A percentile compares a stretch with the other conserved stretches of the same genome.
Evolutionary conservation across 2,329 filamentous ascomycete genomes (phyloP).

Genomic region (Ophiostoma triangulosporum): DNA sequence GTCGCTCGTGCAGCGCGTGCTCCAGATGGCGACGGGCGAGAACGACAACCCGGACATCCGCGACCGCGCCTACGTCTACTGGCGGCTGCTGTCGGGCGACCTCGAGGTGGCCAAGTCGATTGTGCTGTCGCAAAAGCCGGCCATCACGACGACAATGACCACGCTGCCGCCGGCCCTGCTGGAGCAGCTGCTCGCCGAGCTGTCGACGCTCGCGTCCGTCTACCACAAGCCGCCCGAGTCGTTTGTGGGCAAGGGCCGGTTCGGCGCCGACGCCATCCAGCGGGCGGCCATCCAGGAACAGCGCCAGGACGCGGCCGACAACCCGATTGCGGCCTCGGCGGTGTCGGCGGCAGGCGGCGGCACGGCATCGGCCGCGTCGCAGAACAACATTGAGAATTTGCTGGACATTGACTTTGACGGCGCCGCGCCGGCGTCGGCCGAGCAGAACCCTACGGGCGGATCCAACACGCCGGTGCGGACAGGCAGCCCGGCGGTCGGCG

Average conservation of each 20-base stretch:
- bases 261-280: slow-evolving; percentile 87
- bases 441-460: slow-evolving; percentile 28
- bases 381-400: slow-evolving; percentile 83
- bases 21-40: slow-evolving; percentile 83
- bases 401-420: slow-evolving; percentile 65
- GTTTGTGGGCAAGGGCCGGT: slow-evolving; percentile 92
- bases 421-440: slow-evolving; percentile 75
- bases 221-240: slow-evolving; percentile 98
- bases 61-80: slow-evolving; percentile 95
- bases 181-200: slow-evolving; percentile 78
- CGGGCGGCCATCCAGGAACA: slow-evolving; percentile 94
- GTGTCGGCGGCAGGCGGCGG: slow-evolving; percentile 47
- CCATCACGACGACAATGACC: slow-evolving; percentile 87
- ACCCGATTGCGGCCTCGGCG: slow-evolving; percentile 76
- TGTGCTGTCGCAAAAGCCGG: slow-evolving; percentile 84
- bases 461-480: slow-evolving; percentile 55
- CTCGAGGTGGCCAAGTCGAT: slow-evolving; percentile 85
- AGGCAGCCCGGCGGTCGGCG: slow-evolving; percentile 40
- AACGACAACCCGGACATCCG: slow-evolving; percentile 97
- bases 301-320: slow-evolving; percentile 79
- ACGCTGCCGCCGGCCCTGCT: slow-evolving; percentile 72
- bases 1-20: slow-evolving; percentile 80
- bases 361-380: slow-evolving; percentile 29
- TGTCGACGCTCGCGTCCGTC: slow-evolving; percentile 90
- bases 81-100: slow-evolving; percentile 88